A percentile compares a stretch with the other conserved stretches of the same genome.
phyloP scores from a whole-genome alignment of 1,139 yeast species.

The Candida sojae region DNA sequence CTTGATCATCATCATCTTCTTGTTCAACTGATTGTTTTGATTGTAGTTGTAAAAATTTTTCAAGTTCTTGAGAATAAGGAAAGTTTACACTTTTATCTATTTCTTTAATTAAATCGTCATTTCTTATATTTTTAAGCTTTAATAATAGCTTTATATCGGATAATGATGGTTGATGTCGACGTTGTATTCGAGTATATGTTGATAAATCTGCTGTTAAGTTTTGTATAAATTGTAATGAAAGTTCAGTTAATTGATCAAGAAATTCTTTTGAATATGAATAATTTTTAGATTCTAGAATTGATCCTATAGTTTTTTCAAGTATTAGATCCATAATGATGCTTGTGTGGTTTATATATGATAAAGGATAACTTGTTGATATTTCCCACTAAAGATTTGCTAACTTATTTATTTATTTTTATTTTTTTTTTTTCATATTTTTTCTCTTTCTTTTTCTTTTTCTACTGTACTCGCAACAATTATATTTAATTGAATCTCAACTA shows the following conservation, averaged over 20 bases:
- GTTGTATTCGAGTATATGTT: constrained; percentile 62
- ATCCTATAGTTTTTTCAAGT: constrained; percentile 34
- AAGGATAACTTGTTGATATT: background rate
- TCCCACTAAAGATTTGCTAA: background rate
- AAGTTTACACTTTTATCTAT: constrained; percentile 15
- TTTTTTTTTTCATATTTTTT: background rate
- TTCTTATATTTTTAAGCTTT: constrained; percentile 44
- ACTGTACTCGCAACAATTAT: background rate
- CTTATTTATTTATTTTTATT: background rate
- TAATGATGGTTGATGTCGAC: constrained; percentile 61
- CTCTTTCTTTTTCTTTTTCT: background rate
- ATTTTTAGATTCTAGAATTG: constrained; percentile 38
- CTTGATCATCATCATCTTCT: constrained; percentile 21
- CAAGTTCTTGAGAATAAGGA: constrained; percentile 6
- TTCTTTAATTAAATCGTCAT: constrained; percentile 49
- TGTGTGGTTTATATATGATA: background rate
- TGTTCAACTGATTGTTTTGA: background rate
- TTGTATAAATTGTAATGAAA: constrained; percentile 54
- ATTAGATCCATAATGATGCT: constrained; percentile 27
- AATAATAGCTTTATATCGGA: constrained; percentile 58
- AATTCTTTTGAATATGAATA: constrained; percentile 44
- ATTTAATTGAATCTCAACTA: background rate
- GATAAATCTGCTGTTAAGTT: constrained; percentile 49
- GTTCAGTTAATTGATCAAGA: constrained; percentile 44
- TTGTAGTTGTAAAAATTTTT: background rate